phyloP scores from a whole-genome alignment of 208 protist species.

The Acanthamoeba lenticulata region DNA sequence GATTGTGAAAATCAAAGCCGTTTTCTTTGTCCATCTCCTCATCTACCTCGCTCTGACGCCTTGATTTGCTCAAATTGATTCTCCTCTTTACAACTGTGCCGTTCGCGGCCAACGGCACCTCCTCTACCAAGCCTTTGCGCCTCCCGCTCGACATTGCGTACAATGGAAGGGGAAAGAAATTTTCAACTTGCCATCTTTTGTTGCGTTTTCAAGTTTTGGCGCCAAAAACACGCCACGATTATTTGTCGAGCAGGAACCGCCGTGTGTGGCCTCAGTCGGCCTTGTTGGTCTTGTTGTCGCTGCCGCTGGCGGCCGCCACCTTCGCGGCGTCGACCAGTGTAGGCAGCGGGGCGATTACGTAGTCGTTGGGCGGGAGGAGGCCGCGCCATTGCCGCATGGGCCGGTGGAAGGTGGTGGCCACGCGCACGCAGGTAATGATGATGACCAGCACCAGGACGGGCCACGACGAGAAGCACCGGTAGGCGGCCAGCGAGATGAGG shows the following conservation, averaged over 20 bases:
- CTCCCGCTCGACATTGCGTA: no score
- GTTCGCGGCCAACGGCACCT: background rate
- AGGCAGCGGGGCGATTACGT: no score
- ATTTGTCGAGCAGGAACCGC: no score
- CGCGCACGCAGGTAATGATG: background rate
- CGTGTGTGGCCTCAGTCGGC: no score
- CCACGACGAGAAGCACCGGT: background rate
- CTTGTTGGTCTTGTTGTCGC: no score
- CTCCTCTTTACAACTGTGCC: background rate
- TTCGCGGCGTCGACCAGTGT: no score
- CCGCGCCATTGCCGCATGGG: conserved; percentile 14
- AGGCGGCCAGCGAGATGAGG: background rate
- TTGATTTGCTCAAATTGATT: background rate
- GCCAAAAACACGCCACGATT: background rate
- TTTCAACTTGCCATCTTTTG: no score
- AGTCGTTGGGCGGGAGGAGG: conserved; percentile 9
- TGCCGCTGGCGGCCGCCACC: no score
- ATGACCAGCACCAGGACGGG: background rate
- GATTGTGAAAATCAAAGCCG: background rate
- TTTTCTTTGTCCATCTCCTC: conserved; percentile 48
- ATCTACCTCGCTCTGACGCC: no score
- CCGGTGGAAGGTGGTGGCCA: background rate
- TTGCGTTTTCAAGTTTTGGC: background rate
- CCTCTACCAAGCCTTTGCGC: no score
- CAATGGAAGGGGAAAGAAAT: no score